Evolutionary conservation across 768 basidiomycete species (phyloP).

Genomic region (Mycena epipterygia): DNA sequence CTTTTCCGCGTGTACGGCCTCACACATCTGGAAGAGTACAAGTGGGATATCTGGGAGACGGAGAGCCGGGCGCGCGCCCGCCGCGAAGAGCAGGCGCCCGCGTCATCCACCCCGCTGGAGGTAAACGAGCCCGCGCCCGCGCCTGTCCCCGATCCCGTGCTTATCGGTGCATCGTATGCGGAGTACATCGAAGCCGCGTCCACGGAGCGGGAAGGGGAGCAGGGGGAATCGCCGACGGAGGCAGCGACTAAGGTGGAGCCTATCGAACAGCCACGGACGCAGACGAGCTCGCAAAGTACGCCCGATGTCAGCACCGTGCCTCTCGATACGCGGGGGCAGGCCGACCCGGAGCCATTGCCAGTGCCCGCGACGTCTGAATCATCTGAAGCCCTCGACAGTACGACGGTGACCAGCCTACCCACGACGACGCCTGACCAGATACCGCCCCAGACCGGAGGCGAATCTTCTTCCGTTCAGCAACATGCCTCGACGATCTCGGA

Average conservation of each 20-base stretch:
- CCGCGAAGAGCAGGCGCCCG: constrained; percentile 48
- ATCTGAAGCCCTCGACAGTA: background rate
- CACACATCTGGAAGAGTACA: constrained; percentile 97
- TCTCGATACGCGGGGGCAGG: constrained; percentile 5
- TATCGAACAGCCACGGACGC: background rate
- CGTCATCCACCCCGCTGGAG: constrained; percentile 29
- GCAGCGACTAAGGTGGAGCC: background rate
- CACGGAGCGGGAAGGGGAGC: constrained; percentile 8
- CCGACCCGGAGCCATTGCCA: background rate
- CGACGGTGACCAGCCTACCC: background rate
- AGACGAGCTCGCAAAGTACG: background rate
- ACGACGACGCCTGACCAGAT: background rate
- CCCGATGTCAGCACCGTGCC: background rate
- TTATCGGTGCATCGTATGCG: constrained; percentile 28
- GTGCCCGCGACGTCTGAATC: constrained; percentile 3
- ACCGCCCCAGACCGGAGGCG: background rate
- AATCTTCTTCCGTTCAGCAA: background rate
- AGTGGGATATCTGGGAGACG: constrained; percentile 88
- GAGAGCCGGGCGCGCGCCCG: constrained; percentile 62
- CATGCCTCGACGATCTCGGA: background rate
- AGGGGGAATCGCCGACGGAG: background rate
- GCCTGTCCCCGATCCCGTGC: constrained; percentile 25
- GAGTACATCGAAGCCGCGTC: constrained; percentile 21
- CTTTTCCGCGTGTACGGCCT: constrained; percentile 94
- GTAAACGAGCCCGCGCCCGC: constrained; percentile 36